Conservation (phyloP, 2,329 filamentous ascomycete species). For the Chaetomium olivaceum region DNA sequence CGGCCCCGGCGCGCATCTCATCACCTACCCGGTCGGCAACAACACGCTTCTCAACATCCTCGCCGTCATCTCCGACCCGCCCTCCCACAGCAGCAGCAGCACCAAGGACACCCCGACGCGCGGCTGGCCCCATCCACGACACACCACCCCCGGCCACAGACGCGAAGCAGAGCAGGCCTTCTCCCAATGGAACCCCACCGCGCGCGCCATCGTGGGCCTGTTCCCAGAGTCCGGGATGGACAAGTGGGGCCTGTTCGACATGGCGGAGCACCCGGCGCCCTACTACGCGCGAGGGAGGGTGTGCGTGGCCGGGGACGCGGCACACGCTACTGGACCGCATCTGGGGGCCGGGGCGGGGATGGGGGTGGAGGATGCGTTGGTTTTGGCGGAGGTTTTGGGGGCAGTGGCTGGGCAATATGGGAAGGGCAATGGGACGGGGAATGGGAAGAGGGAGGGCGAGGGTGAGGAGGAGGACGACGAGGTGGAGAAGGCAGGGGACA, state of each 20-base stretch:
- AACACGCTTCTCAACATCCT: slow-evolving; percentile 59
- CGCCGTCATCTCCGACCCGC: slow-evolving; percentile 45
- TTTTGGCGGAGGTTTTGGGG: slow-evolving; percentile 43
- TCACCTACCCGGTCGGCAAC: slow-evolving; percentile 62
- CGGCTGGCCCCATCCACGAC: slow-evolving; percentile 20
- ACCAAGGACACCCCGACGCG: slow-evolving; percentile 19
- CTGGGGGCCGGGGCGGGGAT: slow-evolving; percentile 57
- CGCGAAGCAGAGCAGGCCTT: slow-evolving; percentile 46
- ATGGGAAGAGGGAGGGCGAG: neutral
- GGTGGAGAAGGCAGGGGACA: too few species aligned
- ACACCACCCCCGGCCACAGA: slow-evolving; percentile 40
- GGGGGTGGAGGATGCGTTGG: slow-evolving; percentile 56
- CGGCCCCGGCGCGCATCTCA: slow-evolving; percentile 57
- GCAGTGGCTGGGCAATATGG: neutral
- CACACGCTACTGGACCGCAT: slow-evolving; percentile 58
- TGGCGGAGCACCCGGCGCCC: slow-evolving; percentile 46
- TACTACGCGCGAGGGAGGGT: slow-evolving; percentile 47
- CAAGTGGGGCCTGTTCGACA: slow-evolving; percentile 59
- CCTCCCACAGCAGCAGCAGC: too few species aligned
- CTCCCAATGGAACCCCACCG: slow-evolving; percentile 43
- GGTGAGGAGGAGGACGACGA: too few species aligned
- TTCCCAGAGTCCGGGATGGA: slow-evolving; percentile 45
- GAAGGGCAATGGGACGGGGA: neutral
- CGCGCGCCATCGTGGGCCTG: slow-evolving; percentile 42
- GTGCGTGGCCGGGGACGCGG: slow-evolving; percentile 57